Base-by-base conservation (phyloP, 2,329 filamentous ascomycete genomes). In the Cadophora gregata region DNA sequence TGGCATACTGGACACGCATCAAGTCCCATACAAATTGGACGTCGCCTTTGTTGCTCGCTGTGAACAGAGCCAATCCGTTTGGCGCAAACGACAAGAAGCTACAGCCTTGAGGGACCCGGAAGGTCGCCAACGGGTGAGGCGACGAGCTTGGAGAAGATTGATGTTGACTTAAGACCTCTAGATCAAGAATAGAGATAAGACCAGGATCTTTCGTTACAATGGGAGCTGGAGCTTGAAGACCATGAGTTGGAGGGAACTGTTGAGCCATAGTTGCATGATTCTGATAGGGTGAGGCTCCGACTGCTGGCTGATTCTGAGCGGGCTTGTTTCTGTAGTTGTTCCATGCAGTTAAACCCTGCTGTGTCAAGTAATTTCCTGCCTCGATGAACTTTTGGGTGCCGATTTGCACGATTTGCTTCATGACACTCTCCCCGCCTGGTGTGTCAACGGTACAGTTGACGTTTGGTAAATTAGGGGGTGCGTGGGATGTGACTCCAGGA, bases 21-120 rank as follows among this genome's bases (percentile, higher is more conserved):
- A 96, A 79, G 76, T 95, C 92, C 92, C 92, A 96, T 0, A 95
- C 87, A 8, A 88, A 91, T 75, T 93, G 90, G 6, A 92, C 85
- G 74, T 96, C 93, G n/a, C 92, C 92, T 77, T 93, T 94, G 74
- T 85, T 90, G 78, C 91, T 95, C 7, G 91, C 90, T 0, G 91
- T 93, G 78, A 96, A 90, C 12, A 96, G 82, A 61, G 87, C 87
- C 29, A 94, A 78, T 0, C 91, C 92, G 7, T 86, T 88, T 0
- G 92, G 91, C 1, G 92, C 89, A 70, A 96, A 91, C 0, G 91
- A 93, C 36, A 96, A 76, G 75, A 92, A 93, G 76, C 92, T 95
- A 77, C 92, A 95, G 9, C 93, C 93, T 19, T 91, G 84, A 0
- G 88, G 86, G 1, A 90, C 84, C 33, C 85, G 83, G 73, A 96